phyloP scores from a whole-genome alignment of 2,329 filamentous ascomycete genomes.

The Elsinoe arachidis region DNA sequence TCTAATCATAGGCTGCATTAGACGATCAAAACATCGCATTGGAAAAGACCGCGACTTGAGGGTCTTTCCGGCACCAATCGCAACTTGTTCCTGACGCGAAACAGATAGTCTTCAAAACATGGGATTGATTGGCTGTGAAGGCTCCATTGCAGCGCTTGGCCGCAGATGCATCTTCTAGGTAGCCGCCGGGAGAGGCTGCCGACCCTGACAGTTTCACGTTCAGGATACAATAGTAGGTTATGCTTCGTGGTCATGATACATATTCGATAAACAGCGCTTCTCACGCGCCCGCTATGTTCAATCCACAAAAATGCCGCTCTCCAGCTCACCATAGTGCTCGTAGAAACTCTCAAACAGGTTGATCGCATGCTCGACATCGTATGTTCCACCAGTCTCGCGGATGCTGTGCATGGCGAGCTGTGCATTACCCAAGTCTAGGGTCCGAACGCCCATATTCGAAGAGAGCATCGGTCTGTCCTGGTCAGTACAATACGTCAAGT shows the following conservation, averaged over 20 bases:
- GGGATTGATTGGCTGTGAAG: neutral
- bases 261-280: slow-evolving; percentile 7
- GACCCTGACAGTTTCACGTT: neutral
- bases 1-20: slow-evolving; percentile 10
- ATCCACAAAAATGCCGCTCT: slow-evolving; percentile 34
- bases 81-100: slow-evolving; percentile 2
- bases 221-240: neutral
- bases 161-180: slow-evolving; percentile 8
- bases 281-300: slow-evolving; percentile 9
- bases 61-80: neutral
- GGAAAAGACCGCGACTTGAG: neutral
- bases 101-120: slow-evolving; percentile 8
- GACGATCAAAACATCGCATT: slow-evolving; percentile 11
- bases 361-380: slow-evolving; percentile 80
- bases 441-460: slow-evolving; percentile 75
- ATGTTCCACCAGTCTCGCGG: slow-evolving; percentile 78
- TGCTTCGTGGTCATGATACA: slow-evolving; percentile 1
- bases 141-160: slow-evolving; percentile 6
- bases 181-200: slow-evolving; percentile 1
- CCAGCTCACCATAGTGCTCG: slow-evolving; percentile 69
- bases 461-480: slow-evolving; percentile 65
- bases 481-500: neutral
- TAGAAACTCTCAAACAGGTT: slow-evolving; percentile 85
- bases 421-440: slow-evolving; percentile 85
- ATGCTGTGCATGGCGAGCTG: slow-evolving; percentile 97